Evolutionary conservation across 2,329 filamentous ascomycete species (phyloP), one percentile per base, ranked within the genome.

Genomic region (Xylaria sp.): DNA sequence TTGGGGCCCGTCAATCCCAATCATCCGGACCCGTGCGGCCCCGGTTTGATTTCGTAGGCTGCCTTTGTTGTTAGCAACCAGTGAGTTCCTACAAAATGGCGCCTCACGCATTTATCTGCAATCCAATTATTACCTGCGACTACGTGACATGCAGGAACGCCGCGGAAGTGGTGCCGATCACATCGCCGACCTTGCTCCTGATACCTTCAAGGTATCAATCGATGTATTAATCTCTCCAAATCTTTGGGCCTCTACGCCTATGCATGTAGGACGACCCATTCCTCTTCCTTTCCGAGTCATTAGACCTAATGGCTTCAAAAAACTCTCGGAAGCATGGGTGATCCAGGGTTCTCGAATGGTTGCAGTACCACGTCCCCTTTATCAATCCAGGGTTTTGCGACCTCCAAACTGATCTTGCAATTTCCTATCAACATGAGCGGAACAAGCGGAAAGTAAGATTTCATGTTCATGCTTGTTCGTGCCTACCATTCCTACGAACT

Each of bases 21-120:
- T 51, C 49, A 51, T 51, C 49, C 33, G 49, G 49, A 17, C 33
- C 49, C 49, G 49, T 51, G 49, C 37, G 23, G 11, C n/a, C 12
- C 33, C 21, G 49, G 37, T 19, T 8, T 38, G 49, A 38, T 51
- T 25, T 51, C 49, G 49, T 51, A 38, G 49, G 47, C 28, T 38
- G 12, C 17, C 12, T n/a, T 11, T 6, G 35, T 51, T 21, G 23
- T 31, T 31, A 15, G 23, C 7, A 3, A 23, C 23, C 25, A n/a
- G 23, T 17, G 12, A 14, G 49, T 19, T 38, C 47, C 33, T 28
- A 51, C 15, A 2, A 9, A 51, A n/a, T 33, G 19, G 33, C 15
- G 19, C 38, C 37, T 51, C 19, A 11, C 49, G 23, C 28, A 31
- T 31, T 25, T 25, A 19, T 33, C 49, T 17, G 49, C 17, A 38